Base-by-base conservation (phyloP, 2,329 filamentous ascomycete species). In the Aspergillus sp. region DNA sequence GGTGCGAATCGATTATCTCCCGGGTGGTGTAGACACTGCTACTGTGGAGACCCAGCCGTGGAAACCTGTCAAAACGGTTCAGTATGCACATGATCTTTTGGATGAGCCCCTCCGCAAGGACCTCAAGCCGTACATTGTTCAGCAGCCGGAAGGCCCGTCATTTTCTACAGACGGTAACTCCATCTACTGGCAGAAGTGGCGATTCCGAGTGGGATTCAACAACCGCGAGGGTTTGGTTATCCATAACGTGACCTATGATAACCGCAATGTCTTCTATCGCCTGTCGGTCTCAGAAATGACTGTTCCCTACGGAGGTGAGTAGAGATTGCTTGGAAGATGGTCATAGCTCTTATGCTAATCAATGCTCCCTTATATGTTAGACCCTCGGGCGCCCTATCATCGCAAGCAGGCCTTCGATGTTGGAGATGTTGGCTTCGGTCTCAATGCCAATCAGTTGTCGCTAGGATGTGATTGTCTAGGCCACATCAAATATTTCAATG, bases 321-420 rank as follows among this genome's bases (percentile, higher is more conserved):
- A 36, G 20, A 36, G 6, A 29, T 11, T 45, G 9, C 12, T 6
- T 24, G 29, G 20, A 6, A 7, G 4, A 26, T 9, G 2, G 16
- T 5, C 6, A 49, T 29, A 24, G n/a, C 29, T n/a, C 11, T 11
- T n/a, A 51, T 50, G 50, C 53, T 60, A 36, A 56, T 16, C 7
- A 22, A 18, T 16, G 16, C 24, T 65, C 45, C 58, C 57, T 57
- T 47, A 66, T 45, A 81, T 82, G 6, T 81, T 82, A 55, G 88
- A 90, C 67, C 87, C 88, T 5, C 82, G 88, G 4, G 82, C 85
- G 53, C 88, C 88, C 2, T 90, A 82, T 72, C 86, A 89, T 75
- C 87, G 87, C 72, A 90, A 90, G 73, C 82, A 86, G 6, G 88
- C 88, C 0, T 90, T 90, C 64, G 88, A 90, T 71, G 80, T 90